Evolutionary conservation across 345 rosid genomes (phyloP), one percentile per base, ranked within the genome.

Genomic region (Camelina sativa): DNA sequence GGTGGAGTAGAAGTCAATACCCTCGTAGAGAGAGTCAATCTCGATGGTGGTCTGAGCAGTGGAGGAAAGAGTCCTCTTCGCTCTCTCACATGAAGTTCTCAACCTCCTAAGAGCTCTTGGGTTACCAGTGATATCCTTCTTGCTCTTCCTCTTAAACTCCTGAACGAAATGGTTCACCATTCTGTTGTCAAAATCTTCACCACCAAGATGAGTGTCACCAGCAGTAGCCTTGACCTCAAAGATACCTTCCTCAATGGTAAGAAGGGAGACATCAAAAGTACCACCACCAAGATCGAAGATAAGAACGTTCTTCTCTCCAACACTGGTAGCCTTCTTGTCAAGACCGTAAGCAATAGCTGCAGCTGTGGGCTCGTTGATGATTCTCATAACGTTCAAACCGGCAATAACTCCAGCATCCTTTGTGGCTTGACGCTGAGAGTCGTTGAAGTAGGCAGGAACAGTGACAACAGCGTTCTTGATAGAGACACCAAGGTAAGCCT

Each of bases 291-390:
- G 89, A 81, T 89, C 92, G 3, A 89, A 89, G 75, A 89, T 89
- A 71, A 89, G 70, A 4, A 87, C 92, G 16, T 82, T 89, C 89
- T 89, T 89, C 84, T 89, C 88, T 11, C 88, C 88, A 51, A 89
- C 92, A 51, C 92, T 87, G 15, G 92, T 81, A 0, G 93, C 89
- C 71, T 88, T 90, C 73, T 90, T 90, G 79, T 90, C 96, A 47
- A 90, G 91, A 69, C 96, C 85, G 72, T 88, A 90, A 2, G 96
- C 96, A 81, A 90, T 90, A 65, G 96, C 92, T 1, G 92, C 96
- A 8, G 96, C 92, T 1, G 96, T 83, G 0, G 96, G 92, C 72
- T 90, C 92, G 35, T 90, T 90, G 67, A 89, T 89, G 30, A 89
- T 87, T 53, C 95, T 80, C 90, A 89, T 81, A 17, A 87, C 92